A percentile compares a stretch with the other conserved stretches of the same genome.
These are phyloP conservation scores for Ceratocystis lukuohia DNA, from an alignment of 2,329 filamentous ascomycete species.

Conservation along the genomic window DNA sequence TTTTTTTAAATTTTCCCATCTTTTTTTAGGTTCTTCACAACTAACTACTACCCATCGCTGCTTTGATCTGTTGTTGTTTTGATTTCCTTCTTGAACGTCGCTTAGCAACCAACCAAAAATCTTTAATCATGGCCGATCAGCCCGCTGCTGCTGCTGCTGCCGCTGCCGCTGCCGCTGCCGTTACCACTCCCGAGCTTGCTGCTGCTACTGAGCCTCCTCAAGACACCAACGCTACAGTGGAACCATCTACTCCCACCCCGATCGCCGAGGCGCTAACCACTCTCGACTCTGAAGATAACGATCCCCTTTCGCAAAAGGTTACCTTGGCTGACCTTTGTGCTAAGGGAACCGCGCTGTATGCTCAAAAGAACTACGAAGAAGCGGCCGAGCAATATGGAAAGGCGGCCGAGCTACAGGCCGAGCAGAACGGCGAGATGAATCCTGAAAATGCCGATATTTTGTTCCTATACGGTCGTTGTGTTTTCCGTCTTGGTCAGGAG, in stretches of 20 bases:
- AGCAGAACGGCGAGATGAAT: constrained; percentile 83
- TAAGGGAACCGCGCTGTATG: constrained; percentile 72
- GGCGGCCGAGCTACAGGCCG: constrained; percentile 78
- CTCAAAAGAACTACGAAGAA: constrained; percentile 73
- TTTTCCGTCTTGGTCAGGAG: constrained; percentile 86
- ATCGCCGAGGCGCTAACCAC: too few relatives aligned
- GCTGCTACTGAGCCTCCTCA: not conserved
- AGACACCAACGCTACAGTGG: too few relatives aligned
- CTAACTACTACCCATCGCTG: too few relatives aligned
- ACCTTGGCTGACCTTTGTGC: constrained; percentile 66
- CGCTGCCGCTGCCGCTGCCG: constrained; percentile 1
- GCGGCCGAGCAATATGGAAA: constrained; percentile 79
- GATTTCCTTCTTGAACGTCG: constrained; percentile 1
- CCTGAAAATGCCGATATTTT: constrained; percentile 86
- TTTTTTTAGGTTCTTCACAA: too few relatives aligned
- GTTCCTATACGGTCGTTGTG: constrained; percentile 82
- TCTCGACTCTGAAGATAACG: constrained; percentile 18
- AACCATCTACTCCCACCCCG: too few relatives aligned
- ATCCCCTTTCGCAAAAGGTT: constrained; percentile 25
- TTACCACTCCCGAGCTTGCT: not conserved
- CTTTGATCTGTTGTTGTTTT: too few relatives aligned
- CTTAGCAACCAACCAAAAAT: not conserved
- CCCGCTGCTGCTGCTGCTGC: not conserved
- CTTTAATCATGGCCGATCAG: constrained; percentile 13
- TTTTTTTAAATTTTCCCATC: not conserved